Evolutionary conservation across 352 stramenopile species (phyloP), one percentile per base, ranked within the genome.

Genomic region (Phytophthora macrochlamydospora): DNA sequence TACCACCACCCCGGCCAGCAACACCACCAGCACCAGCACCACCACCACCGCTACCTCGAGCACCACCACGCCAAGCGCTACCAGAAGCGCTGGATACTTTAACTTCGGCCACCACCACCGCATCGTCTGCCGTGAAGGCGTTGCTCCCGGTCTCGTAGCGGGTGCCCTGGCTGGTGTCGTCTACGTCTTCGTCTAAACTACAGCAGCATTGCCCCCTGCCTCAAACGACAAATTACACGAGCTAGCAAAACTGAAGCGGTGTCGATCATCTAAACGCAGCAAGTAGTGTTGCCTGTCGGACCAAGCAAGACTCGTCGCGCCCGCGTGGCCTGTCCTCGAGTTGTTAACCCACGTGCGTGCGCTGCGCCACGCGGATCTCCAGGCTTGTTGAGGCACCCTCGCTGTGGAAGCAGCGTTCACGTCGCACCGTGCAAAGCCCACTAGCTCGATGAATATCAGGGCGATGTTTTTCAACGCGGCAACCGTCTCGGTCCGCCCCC

Each of bases 271-370:
- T 24, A 24, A 24, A 24, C 18, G 18, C 18, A 24, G 18, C 18
- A 24, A 24, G 18, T 24, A 24, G 18, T 24, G 18, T 24, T 24
- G 18, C 18, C 18, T 24, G 18, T 24, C 18, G 18, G 18, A 24
- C 18, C 18, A 24, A 45, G 38, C 38, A 12, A 43, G 37, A 3
- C 38, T 45, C 18, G 38, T 11, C 44, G n/a, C 44, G 28, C 44
- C 44, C 28, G 48, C 48, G 14, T 40, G 29, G 48, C 28, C 8
- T n/a, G 12, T 54, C 45, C 35, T 48, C 30, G 18, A 35, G 35
- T 57, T 57, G 30, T 65, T 70, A 61, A 70, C 62, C 62, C 57
- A 70, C 62, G 56, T 65, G 50, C 62, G 62, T 60, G 56, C 56
- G 62, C 24, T 69, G 55, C 55, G 54, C 61, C 35, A 64, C 62